Evolutionary conservation across 2,329 filamentous ascomycete genomes (phyloP), one percentile per base, ranked within the genome.

Genomic region (Tetracladium maxilliforme): DNA sequence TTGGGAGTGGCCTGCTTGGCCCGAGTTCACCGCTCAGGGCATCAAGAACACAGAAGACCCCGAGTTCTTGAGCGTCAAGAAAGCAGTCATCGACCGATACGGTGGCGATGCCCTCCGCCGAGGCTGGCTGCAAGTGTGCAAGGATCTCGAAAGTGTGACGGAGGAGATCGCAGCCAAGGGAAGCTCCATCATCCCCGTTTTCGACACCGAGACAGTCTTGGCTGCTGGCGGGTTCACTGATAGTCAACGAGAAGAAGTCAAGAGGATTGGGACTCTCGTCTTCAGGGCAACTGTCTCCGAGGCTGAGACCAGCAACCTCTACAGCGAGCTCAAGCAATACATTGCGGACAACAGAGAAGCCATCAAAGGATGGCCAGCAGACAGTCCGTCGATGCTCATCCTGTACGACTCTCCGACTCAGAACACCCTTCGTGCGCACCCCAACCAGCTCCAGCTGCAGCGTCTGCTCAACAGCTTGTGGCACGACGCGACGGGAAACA

Each of bases 341-440:
- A 39, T 49, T 14, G 33, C 34, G 19, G 42, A 47, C 17, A 54
- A 52, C 31, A 41, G 38, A 27, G 31, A 25, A 1, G 31, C 34
- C 7, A 43, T 49, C 15, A 27, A 32, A 22, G 44, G 45, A 6
- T 54, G 51, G 47, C 51, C 51, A 5, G 32, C 21, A 4, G 47
- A 47, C 20, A 48, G 37, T 6, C 51, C 52, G 1, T 49, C 46
- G 12, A 53, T 58, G 26, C 37, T 56, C 27, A 42, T 41, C 19
- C 39, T 58, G 5, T 56, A 51, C 36, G 37, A 43, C 30, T 48
- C 52, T 4, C 50, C 48, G 3, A 47, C 48, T 1, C 54, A 58
- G 30, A 43, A 48, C 13, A 37, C 45, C 1, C 33, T 50, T 9
- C 46, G 53, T 23, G 42, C 48, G 3, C 44, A 56, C 31, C 47